A percentile compares a stretch with the other conserved stretches of the same genome.
Evolutionary conservation across 1,284 basidiomycete species (phyloP).

Genomic region (Ceratobasidium sp.): DNA sequence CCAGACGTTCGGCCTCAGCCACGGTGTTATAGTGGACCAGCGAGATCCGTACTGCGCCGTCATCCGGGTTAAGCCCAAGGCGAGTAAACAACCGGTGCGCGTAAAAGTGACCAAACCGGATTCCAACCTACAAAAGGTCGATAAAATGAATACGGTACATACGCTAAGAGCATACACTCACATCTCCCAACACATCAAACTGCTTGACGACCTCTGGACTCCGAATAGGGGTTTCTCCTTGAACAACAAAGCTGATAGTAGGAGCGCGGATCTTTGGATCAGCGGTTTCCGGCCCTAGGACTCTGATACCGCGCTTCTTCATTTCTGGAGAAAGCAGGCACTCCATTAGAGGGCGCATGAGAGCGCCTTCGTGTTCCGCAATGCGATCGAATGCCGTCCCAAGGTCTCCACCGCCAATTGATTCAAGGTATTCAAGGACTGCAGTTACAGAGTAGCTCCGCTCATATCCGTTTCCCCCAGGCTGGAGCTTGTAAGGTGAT

Average conservation of each 20-base stretch:
- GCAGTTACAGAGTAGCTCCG: constrained; percentile 67
- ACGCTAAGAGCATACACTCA: constrained; percentile 52
- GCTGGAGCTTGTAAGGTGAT: constrained; percentile 69
- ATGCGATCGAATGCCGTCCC: constrained; percentile 50
- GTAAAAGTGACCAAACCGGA: constrained; percentile 81
- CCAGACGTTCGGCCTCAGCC: constrained; percentile 67
- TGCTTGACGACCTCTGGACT: constrained; percentile 65
- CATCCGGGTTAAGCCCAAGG: constrained; percentile 57
- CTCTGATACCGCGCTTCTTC: constrained; percentile 62
- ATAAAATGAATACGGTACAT: not conserved
- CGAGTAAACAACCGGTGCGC: constrained; percentile 71
- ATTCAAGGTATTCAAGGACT: constrained; percentile 68
- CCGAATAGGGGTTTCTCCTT: constrained; percentile 50
- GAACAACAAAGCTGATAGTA: constrained; percentile 75
- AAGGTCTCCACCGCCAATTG: constrained; percentile 56
- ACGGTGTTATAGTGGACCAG: constrained; percentile 84
- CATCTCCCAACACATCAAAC: constrained; percentile 62
- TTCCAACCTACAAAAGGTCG: constrained; percentile 63
- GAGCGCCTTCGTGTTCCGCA: constrained; percentile 55
- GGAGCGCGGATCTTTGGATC: constrained; percentile 60
- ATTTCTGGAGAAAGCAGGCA: constrained; percentile 55
- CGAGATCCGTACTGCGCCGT: constrained; percentile 76
- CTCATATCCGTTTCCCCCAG: constrained; percentile 79
- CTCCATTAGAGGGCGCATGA: constrained; percentile 55
- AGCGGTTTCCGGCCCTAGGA: constrained; percentile 65